Base-by-base conservation (phyloP, 805 yeast species). In the Wickerhamomyces mucosus region DNA sequence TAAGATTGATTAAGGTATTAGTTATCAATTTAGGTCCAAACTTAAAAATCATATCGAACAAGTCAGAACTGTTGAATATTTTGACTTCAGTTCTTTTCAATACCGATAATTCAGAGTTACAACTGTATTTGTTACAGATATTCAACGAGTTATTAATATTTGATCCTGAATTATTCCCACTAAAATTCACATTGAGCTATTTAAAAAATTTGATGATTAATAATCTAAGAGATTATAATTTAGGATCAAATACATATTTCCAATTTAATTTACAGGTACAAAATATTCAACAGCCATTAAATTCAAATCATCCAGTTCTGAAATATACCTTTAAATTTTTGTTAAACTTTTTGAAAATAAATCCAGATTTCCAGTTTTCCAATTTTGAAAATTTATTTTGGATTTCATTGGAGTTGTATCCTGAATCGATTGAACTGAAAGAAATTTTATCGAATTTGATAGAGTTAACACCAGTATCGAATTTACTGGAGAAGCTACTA, bases 321-420 rank as follows among this genome's bases (percentile, higher is more conserved):
- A 53, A 56, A 14, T 55, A 65, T 3, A 72, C 78, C 2, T 65
- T 75, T 31, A 67, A 61, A 21, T 67, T 81, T n/a, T 60, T 77
- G 33, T 65, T 63, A 18, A 82, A 79, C 43, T 45, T 80, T 19
- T 59, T 75, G 21, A 72, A 73, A 39, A 62, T 74, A 1, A 69
- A 72, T 3, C 67, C 69, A n/a, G 58, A 61, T 13, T 23, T 23
- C 26, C 26, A 23, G 16, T 11, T 23, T 3, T 51, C 57, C 11
- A 65, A 63, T 2, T 48, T 75, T 6, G 75, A 74, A 25, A 65
- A 59, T 26, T 58, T 70, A 18, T 55, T 78, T 6, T 83, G 92
- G 92, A 58, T 73, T 7, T 71, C 63, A 21, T 66, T 59, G 39
- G 75, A 65, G 56, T 57, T 48, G 10, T 51, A 55, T 11, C 72